Evolutionary conservation across 2,329 filamentous ascomycete genomes (phyloP), one percentile per base, ranked within the genome.

Genomic region (Trichoderma aggressivum): DNA sequence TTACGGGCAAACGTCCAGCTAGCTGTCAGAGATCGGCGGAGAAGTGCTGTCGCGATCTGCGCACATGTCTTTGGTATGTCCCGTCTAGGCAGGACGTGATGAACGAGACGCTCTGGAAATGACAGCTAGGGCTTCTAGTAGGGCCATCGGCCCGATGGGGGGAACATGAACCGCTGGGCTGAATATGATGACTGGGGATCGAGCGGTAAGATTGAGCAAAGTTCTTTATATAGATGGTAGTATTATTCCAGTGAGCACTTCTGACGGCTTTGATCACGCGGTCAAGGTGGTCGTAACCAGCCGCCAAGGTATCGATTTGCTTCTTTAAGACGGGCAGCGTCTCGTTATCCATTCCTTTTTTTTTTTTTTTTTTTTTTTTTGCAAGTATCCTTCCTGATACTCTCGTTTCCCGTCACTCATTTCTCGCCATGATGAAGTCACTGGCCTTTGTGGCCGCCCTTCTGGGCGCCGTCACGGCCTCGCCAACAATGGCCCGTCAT

Each of bases 391-490:
- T n/a, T n/a, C n/a, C n/a, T 32, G 14, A 30, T 61, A 55, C 30
- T 21, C 26, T 64, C 7, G 53, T 50, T 60, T 34, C 18, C 7
- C n/a, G 16, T 58, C 61, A 26, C 32, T 70, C 61, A 30, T 59
- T 28, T 14, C 21, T 32, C 70, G 61, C 36, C 47, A 75, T 73
- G 74, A 59, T 75, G 63, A 73, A 72, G 39, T 56, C 71, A 30
- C 53, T 70, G 58, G 62, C 70, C 11, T 70, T 61, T 50, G 26
- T 73, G 66, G 72, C 70, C 56, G 60, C 74, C 24, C 32, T 75
- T 24, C 55, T 74, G 53, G 74, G 69, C n/a, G 65, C 60, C 36
- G 74, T 73, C 24, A 70, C 73, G 30, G 76, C 76, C 56, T 71
- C 66, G n/a, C 72, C 74, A 18, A 50, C 70, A 32, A 3, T 59